Conservation (phyloP, 306 rosid genomes). For the Cucumis sativus region DNA sequence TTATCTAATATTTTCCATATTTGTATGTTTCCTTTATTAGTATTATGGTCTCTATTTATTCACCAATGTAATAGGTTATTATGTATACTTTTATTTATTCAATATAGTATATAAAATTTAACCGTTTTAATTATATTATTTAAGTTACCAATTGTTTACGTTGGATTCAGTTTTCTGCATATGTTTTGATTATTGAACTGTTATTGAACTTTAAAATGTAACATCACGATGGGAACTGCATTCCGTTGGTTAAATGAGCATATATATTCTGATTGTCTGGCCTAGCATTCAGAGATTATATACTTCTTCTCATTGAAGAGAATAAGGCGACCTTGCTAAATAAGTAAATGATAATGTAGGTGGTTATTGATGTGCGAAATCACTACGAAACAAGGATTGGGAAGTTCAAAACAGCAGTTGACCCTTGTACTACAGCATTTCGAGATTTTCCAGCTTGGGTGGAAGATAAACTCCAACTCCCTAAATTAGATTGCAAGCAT, state of each 20-base stretch:
- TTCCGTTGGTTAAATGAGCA: background rate
- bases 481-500: conserved; percentile 12
- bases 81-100: too few relatives aligned
- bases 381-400: conserved; percentile 86
- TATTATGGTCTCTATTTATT: too few relatives aligned
- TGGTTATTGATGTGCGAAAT: conserved; percentile 85
- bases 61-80: too few relatives aligned
- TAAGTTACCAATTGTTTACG: background rate
- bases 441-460: conserved; percentile 93
- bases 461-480: conserved; percentile 45
- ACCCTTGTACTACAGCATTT: conserved; percentile 66
- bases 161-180: background rate
- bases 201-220: background rate
- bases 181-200: background rate
- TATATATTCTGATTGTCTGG: background rate
- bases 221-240: background rate
- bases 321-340: background rate
- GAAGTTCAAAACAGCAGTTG: conserved; percentile 87
- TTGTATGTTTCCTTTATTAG: too few relatives aligned
- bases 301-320: background rate
- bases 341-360: conserved; percentile 26
- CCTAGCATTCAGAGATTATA: background rate
- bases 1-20: too few relatives aligned
- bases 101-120: too few relatives aligned
- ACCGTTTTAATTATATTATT: background rate